Conservation (phyloP, 768 basidiomycete species). For the Podaxis pistillaris region DNA sequence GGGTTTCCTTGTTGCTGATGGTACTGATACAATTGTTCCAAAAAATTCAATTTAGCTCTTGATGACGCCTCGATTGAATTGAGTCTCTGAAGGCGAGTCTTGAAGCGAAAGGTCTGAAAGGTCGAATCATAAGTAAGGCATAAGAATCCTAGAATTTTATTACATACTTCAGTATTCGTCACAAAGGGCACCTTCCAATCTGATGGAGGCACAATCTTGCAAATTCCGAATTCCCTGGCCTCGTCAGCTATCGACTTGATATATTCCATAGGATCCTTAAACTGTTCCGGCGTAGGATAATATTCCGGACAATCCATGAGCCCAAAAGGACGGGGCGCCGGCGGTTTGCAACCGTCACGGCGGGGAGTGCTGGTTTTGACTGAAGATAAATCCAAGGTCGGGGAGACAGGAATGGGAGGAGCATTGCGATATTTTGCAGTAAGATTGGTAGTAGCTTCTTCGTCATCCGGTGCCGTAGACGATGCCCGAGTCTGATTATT, state of each 20-base stretch:
- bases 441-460: slow-evolving; percentile 44
- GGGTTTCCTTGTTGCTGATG: slow-evolving; percentile 94
- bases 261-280: slow-evolving; percentile 92
- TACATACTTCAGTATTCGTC: slow-evolving; percentile 86
- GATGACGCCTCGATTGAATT: slow-evolving; percentile 98
- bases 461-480: slow-evolving; percentile 53
- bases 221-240: slow-evolving; percentile 82
- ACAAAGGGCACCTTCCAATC: slow-evolving; percentile 97
- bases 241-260: slow-evolving; percentile 75
- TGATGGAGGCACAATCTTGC: slow-evolving; percentile 91
- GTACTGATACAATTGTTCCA: slow-evolving; percentile 95
- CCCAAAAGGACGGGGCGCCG: slow-evolving; percentile 72
- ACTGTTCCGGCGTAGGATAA: slow-evolving; percentile 88
- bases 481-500: slow-evolving; percentile 63
- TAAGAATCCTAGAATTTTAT: slow-evolving; percentile 6
- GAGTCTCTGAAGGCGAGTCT: slow-evolving; percentile 89
- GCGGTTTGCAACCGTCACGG: slow-evolving; percentile 34
- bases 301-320: slow-evolving; percentile 88
- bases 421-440: slow-evolving; percentile 48
- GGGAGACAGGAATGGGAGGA: slow-evolving; percentile 60
- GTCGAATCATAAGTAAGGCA: slow-evolving; percentile 27
- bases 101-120: slow-evolving; percentile 84
- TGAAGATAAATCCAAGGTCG: slow-evolving; percentile 62
- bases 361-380: slow-evolving; percentile 67
- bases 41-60: slow-evolving; percentile 93